These are phyloP conservation scores for Fraxinus xanthoxyloides DNA, from an alignment of 305 asterid species.

Conservation along the genomic window DNA sequence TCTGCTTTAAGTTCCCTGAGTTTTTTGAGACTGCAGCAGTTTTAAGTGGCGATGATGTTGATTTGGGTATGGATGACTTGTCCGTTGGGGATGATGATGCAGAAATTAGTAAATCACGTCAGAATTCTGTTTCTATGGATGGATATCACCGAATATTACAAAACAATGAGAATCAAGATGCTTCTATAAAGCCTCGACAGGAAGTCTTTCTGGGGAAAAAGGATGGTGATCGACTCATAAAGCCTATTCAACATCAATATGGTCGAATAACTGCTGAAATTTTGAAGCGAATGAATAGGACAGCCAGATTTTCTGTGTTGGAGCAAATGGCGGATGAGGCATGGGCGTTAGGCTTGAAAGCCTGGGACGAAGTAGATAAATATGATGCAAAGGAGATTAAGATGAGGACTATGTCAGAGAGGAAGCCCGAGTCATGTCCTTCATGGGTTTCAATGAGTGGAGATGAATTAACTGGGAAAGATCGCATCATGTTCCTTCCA, in stretches of 20 bases:
- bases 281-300: slow-evolving; percentile 50
- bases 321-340: slow-evolving; percentile 95
- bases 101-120: slow-evolving; percentile 32
- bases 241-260: slow-evolving; percentile 46
- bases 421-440: slow-evolving; percentile 91
- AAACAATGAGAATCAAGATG: slow-evolving; percentile 40
- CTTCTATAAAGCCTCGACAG: slow-evolving; percentile 28
- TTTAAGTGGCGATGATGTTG: slow-evolving; percentile 43
- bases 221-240: slow-evolving; percentile 16
- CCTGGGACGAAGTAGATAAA: slow-evolving; percentile 80
- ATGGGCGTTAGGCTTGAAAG: slow-evolving; percentile 78
- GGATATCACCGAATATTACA: slow-evolving; percentile 50
- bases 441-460: slow-evolving; percentile 72
- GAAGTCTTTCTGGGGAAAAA: slow-evolving; percentile 30
- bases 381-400: slow-evolving; percentile 54
- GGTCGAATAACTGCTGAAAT: slow-evolving; percentile 76
- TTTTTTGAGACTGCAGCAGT: slow-evolving; percentile 62
- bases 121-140: slow-evolving; percentile 36
- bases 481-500: slow-evolving; percentile 71
- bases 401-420: slow-evolving; percentile 67
- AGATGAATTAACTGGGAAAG: slow-evolving; percentile 55
- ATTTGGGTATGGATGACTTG: slow-evolving; percentile 39
- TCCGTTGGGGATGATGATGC: slow-evolving; percentile 33
- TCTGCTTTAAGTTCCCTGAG: slow-evolving; percentile 69
- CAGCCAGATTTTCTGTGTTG: slow-evolving; percentile 48